Base-by-base conservation (phyloP, 2,329 filamentous ascomycete species). In the Botrytis cinerea region DNA sequence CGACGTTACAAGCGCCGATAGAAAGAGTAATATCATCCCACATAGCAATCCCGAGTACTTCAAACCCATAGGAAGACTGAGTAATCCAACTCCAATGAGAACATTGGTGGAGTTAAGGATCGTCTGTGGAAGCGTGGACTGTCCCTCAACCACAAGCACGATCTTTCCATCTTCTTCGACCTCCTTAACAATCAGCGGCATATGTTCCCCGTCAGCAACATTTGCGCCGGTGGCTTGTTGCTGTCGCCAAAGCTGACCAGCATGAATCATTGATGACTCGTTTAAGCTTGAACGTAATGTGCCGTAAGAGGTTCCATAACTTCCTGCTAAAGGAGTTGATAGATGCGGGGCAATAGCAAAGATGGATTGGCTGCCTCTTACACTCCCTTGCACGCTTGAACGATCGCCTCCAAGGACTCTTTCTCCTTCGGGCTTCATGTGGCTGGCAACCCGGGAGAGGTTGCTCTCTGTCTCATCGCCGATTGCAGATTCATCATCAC, bases 91-190 rank as follows among this genome's bases (percentile, higher is more conserved):
- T 25, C 95, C 95, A 75, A 98, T 95, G 74, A 98, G 85, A 69
- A 97, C 93, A 76, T 86, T 87, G 43, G 71, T 95, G 4, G 94
- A 97, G 83, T 99, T 99, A 86, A 98, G 97, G 75, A 98, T 88
- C 10, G 95, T 98, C 84, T 98, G 95, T 0, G 94, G 94, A 25
- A 98, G 86, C 1, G 95, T 99, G n/a, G 94, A 97, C 84, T 97
- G 94, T 57, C 95, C 95, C 75, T 97, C 92, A 3, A 97, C 91
- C 3, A 95, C 88, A 78, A 95, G 88, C 73, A 97, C 89, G 66
- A 95, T 88, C 80, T 92, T 94, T 60, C 96, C 94, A 77, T 96
- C 94, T 78, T 96, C 93, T 81, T 97, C 93, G 20, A 97, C 88
- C 82, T 95, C 92, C 83, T 94, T 95, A 71, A 98, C 91, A n/a